Conservation (phyloP, 73 alveolate genomes). For the Blepharisma japonicum region DNA sequence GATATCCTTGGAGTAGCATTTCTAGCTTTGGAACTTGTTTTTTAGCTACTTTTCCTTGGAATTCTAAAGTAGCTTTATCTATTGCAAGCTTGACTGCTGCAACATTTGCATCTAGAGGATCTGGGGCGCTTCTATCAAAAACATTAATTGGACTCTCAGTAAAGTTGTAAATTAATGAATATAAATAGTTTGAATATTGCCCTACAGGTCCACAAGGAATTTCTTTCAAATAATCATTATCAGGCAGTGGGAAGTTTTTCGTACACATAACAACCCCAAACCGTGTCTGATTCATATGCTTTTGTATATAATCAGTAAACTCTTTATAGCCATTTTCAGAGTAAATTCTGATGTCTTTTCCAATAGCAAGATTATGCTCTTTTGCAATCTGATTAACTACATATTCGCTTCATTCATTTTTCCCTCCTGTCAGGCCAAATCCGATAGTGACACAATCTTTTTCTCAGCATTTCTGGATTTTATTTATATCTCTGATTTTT, state of each 20-base stretch:
- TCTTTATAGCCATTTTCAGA: slow-evolving; percentile 28
- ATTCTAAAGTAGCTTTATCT: not conserved
- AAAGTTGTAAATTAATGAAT: not conserved
- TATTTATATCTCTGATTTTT: not conserved
- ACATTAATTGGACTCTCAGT: not conserved
- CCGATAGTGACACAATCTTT: slow-evolving; percentile 70
- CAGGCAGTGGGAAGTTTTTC: not conserved
- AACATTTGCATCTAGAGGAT: not conserved
- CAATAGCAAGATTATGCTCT: slow-evolving; percentile 32
- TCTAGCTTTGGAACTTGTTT: not conserved
- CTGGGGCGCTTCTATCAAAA: not conserved
- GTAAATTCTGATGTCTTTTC: slow-evolving; percentile 46
- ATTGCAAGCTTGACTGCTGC: slow-evolving; percentile 17
- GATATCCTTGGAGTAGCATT: slow-evolving; percentile 22
- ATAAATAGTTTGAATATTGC: not conserved
- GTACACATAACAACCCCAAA: not conserved
- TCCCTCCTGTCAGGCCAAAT: slow-evolving; percentile 50
- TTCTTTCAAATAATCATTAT: not conserved
- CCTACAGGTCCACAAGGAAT: not conserved
- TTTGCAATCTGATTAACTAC: slow-evolving; percentile 50
- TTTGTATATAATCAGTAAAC: not conserved
- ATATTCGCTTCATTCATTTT: slow-evolving; percentile 43
- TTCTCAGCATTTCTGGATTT: not conserved
- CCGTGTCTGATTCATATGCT: not conserved
- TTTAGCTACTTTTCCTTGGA: not conserved